These are phyloP conservation scores for Erodium moschatum DNA, from an alignment of 441 rosid species.

Conservation along the genomic window DNA sequence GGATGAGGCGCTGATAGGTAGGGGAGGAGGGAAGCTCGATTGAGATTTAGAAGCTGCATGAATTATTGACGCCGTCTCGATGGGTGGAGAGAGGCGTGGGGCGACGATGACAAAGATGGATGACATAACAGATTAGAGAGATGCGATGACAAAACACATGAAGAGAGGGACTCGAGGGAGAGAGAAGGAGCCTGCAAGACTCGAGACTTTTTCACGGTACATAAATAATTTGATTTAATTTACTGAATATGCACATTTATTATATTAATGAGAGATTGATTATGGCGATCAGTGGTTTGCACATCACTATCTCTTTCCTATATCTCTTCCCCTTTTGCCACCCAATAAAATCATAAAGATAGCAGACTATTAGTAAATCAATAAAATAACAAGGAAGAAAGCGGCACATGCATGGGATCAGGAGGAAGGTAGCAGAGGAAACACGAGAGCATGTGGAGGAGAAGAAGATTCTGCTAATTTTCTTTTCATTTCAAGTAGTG, in stretches of 20 bases:
- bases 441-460: slow-evolving; percentile 22
- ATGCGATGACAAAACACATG: too few relatives aligned
- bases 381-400: not conserved
- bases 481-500: not conserved
- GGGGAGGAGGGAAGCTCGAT: too few relatives aligned
- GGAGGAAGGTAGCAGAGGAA: slow-evolving; percentile 20
- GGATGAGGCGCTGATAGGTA: too few relatives aligned
- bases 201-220: too few relatives aligned
- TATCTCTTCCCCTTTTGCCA: not conserved
- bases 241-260: not conserved
- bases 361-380: too few relatives aligned
- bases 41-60: too few relatives aligned
- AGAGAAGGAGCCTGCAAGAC: too few relatives aligned
- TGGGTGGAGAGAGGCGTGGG: too few relatives aligned
- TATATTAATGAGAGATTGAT: not conserved
- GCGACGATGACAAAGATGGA: too few relatives aligned
- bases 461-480: slow-evolving; percentile 19
- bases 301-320: slow-evolving; percentile 29
- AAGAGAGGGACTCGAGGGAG: too few relatives aligned
- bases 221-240: not conserved
- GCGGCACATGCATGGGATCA: slow-evolving; percentile 41
- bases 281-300: slow-evolving; percentile 26
- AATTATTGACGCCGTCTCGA: too few relatives aligned
- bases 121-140: too few relatives aligned
- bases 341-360: not conserved